Conservation (phyloP, 2,329 filamentous ascomycete genomes). For the Aspergillus sp. region DNA sequence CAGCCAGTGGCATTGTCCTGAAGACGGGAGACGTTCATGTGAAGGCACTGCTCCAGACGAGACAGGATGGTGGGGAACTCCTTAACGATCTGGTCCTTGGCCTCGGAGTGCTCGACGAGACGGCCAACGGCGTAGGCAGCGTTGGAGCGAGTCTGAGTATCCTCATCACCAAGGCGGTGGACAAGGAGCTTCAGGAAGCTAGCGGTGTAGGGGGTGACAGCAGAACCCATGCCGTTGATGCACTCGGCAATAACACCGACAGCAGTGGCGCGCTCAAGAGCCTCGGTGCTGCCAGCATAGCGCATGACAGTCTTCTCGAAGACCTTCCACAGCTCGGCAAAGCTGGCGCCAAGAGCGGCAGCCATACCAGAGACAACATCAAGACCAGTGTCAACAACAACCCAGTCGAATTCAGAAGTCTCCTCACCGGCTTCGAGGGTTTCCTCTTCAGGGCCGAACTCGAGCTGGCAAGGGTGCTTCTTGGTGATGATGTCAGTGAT, state of each 20-base stretch:
- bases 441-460: slow-evolving; percentile 79
- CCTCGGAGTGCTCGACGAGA: slow-evolving; percentile 76
- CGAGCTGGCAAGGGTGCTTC: slow-evolving; percentile 89
- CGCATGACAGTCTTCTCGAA: slow-evolving; percentile 91
- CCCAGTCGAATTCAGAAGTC: slow-evolving; percentile 95
- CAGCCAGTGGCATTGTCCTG: slow-evolving; percentile 94
- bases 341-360: slow-evolving; percentile 75
- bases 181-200: slow-evolving; percentile 76
- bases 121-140: slow-evolving; percentile 89
- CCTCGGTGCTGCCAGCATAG: slow-evolving; percentile 81
- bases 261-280: slow-evolving; percentile 83
- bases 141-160: slow-evolving; percentile 91
- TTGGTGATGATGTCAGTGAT: slow-evolving; percentile 80
- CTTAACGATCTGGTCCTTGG: slow-evolving; percentile 71
- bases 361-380: slow-evolving; percentile 87
- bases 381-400: slow-evolving; percentile 89
- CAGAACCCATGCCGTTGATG: slow-evolving; percentile 76
- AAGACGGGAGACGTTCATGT: slow-evolving; percentile 74
- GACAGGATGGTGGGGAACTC: slow-evolving; percentile 75
- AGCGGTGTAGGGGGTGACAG: slow-evolving; percentile 78
- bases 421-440: slow-evolving; percentile 71
- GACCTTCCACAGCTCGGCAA: slow-evolving; percentile 89
- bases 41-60: slow-evolving; percentile 83
- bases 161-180: slow-evolving; percentile 85
- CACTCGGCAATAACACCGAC: slow-evolving; percentile 92